Evolutionary conservation across 768 basidiomycete species (phyloP).

Genomic region (Collybia sordida): DNA sequence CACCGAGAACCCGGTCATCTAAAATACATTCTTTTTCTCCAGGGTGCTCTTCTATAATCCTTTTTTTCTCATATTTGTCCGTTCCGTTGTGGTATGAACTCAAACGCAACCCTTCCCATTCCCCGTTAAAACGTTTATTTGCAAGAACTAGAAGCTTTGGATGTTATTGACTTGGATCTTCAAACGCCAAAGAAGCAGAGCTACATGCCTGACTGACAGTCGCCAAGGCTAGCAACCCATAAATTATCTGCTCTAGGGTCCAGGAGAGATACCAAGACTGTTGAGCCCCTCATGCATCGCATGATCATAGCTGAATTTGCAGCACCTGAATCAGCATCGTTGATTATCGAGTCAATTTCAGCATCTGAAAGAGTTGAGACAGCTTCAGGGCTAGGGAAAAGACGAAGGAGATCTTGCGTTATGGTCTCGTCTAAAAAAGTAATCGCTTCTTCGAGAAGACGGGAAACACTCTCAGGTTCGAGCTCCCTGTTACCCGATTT

Average conservation of each 20-base stretch:
- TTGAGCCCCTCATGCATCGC: conserved; percentile 52
- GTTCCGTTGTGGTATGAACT: conserved; percentile 53
- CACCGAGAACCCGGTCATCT: conserved; percentile 48
- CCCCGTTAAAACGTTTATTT: conserved; percentile 24
- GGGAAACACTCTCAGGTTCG: conserved; percentile 21
- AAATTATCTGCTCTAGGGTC: conserved; percentile 41
- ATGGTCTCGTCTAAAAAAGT: conserved; percentile 36
- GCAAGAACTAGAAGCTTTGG: conserved; percentile 38
- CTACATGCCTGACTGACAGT: conserved; percentile 50
- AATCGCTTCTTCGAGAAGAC: conserved; percentile 34
- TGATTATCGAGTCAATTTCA: conserved; percentile 38
- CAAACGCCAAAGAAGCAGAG: not conserved
- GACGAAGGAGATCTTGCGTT: conserved; percentile 31
- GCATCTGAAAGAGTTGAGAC: conserved; percentile 34
- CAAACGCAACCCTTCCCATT: conserved; percentile 40
- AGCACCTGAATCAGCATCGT: conserved; percentile 31
- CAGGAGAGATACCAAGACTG: conserved; percentile 46
- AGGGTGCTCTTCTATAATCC: conserved; percentile 45
- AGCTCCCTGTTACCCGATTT: not conserved
- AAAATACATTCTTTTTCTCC: conserved; percentile 42
- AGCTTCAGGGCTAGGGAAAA: conserved; percentile 39
- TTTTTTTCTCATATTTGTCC: conserved; percentile 37
- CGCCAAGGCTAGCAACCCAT: conserved; percentile 59
- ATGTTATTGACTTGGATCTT: not conserved
- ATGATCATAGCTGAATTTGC: conserved; percentile 33